Base-by-base conservation (phyloP, 2,329 filamentous ascomycete species). In the Claviceps citrina region DNA sequence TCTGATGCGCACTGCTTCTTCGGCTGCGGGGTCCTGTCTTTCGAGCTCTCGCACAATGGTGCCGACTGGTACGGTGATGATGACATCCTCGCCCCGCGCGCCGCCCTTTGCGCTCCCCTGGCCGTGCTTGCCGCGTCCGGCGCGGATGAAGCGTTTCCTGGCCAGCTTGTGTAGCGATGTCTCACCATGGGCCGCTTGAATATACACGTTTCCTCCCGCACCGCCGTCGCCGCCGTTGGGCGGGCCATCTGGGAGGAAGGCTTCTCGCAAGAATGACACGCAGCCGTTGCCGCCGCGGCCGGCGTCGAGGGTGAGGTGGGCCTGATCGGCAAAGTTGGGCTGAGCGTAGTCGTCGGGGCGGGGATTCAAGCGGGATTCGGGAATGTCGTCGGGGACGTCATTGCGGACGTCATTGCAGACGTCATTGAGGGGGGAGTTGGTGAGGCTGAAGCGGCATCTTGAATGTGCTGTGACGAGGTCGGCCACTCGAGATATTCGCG, bases 171-270 rank as follows among this genome's bases (percentile, higher is more conserved):
- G 87, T 45, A 98, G 64, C 39, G 85, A 94, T 0, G 86, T 96
- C 60, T 96, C 83, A 43, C 86, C 85, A 40, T 82, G 78, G 1
- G 93, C 77, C 7, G 91, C 87, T 61, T 96, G 89, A 43, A 98
- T 93, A 58, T 93, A 96, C 48, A 98, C 69, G 51, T 82, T 93
- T 30, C 91, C 91, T 45, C 91, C 91, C 41, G 77, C 81, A 4
- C 91, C 91, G 31, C 91, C 91, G 55, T 98, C 86, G 44, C 91
- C 91, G 36, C 91, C 91, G 58, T 98, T 96, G 8, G 91, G 76
- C 9, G 91, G 91, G 0, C 91, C 91, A 47, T 93, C 79, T 33
- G 79, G 75, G 24, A 95, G 70, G 59, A 83, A 96, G 46, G 89
- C 89, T 53, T 98, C 91, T 16, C 89, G 80, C 32, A 93, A 65